A percentile compares a stretch with the other conserved stretches of the same genome.
Conservation (phyloP, 768 basidiomycete genomes). For the Auriscalpium microsporum region DNA sequence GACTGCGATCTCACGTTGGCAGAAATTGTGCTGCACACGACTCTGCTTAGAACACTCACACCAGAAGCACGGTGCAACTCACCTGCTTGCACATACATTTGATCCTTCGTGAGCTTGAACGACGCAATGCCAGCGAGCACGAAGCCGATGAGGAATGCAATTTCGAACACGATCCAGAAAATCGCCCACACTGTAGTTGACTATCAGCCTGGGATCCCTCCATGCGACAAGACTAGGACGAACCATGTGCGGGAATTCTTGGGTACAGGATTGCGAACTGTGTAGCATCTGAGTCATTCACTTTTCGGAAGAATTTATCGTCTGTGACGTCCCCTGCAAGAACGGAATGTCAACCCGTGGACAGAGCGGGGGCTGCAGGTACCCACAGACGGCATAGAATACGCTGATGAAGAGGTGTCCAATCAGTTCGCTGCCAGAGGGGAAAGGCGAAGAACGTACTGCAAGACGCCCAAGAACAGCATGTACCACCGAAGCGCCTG, state of each 20-base stretch:
- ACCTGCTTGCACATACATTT: slow-evolving; percentile 74
- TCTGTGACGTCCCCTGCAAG: slow-evolving; percentile 83
- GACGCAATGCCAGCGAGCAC: slow-evolving; percentile 71
- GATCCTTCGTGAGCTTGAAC: slow-evolving; percentile 54
- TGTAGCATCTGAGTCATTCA: slow-evolving; percentile 88
- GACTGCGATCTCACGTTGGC: neutral
- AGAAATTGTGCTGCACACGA: neutral
- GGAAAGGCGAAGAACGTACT: slow-evolving; percentile 33
- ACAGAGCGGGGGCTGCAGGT: slow-evolving; percentile 19
- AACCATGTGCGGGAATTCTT: slow-evolving; percentile 62
- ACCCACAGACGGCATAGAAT: slow-evolving; percentile 77
- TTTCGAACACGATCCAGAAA: slow-evolving; percentile 76
- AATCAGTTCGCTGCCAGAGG: slow-evolving; percentile 4
- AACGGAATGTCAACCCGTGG: neutral
- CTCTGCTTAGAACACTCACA: too few relatives aligned
- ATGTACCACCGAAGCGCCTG: slow-evolving; percentile 81
- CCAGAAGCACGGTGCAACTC: slow-evolving; percentile 16
- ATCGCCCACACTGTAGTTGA: slow-evolving; percentile 65
- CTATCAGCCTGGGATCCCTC: neutral
- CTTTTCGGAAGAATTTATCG: slow-evolving; percentile 90
- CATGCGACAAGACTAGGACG: slow-evolving; percentile 15
- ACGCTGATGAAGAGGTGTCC: slow-evolving; percentile 34
- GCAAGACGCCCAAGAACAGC: slow-evolving; percentile 77
- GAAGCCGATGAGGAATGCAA: slow-evolving; percentile 68
- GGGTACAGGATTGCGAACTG: slow-evolving; percentile 79